Base-by-base conservation (phyloP, 2,329 filamentous ascomycete species). In the Dothideomycetes sp. region DNA sequence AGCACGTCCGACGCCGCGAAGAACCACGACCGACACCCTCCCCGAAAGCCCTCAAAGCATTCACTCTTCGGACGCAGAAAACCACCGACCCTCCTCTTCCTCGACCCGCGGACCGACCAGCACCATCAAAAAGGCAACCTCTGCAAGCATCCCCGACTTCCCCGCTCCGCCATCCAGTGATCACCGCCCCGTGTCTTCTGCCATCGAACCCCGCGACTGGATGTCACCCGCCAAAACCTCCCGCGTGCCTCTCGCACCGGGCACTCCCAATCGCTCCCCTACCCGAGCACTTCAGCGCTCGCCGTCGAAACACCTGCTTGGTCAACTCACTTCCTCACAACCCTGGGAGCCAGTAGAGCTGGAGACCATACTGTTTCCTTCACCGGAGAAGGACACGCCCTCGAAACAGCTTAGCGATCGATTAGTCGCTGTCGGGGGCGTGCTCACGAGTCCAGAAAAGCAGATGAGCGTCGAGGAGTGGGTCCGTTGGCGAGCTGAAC, bases 381-480 rank as follows among this genome's bases (percentile, higher is more conserved):
- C 54, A 51, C 63, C 66, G 1, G 42, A 47, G 17, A 51, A 55
- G 17, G 49, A 58, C n/a, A n/a, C n/a, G n/a, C n/a, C n/a, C n/a
- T n/a, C n/a, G n/a, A n/a, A n/a, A n/a, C n/a, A n/a, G n/a, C n/a
- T n/a, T n/a, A n/a, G 80, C 12, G 68, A 65, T 41, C 58, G 54
- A 10, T 14, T 47, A 7, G 31, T 40, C 2, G 42, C 41, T 10
- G 66, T 70, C 30, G 77, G 75, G 10, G 69, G 69, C 1, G 73
- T 73, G 11, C 62, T 98, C 38, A 81, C 75, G 2, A 82, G 73
- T 38, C 75, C 79, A 0, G 91, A 96, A 65, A 87, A 82, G 66
- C 69, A 73, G 29, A 94, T 98, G 88, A 89, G 79, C 4, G 85
- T 96, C 0, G 86, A 94, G 58, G 79, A 95, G 59, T 98, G 89